Percentiles rank a stretch among this genome's conserved stretches.
phyloP scores from a whole-genome alignment of 1,139 yeast species.

The Scheffersomyces cryptocercus region DNA sequence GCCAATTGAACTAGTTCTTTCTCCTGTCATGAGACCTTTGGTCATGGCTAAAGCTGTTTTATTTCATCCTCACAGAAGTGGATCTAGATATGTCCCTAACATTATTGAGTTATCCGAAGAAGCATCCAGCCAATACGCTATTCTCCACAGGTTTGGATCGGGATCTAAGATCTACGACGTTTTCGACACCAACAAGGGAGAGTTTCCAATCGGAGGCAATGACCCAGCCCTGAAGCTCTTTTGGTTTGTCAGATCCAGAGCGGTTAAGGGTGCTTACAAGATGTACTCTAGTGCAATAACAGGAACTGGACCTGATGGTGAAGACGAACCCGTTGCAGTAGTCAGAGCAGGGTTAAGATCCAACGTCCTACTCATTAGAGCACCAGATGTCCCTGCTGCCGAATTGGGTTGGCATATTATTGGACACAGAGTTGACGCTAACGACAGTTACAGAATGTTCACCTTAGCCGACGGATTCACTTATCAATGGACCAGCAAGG shows the following conservation, averaged over 20 bases:
- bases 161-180: constrained; percentile 60
- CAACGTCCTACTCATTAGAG: constrained; percentile 53
- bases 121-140: constrained; percentile 40
- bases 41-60: constrained; percentile 55
- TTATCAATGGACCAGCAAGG: constrained; percentile 66
- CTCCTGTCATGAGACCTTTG: constrained; percentile 62
- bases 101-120: constrained; percentile 44
- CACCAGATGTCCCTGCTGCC: constrained; percentile 46
- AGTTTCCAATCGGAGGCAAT: constrained; percentile 34
- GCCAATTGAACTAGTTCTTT: constrained; percentile 60
- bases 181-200: constrained; percentile 42
- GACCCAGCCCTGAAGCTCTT: constrained; percentile 44
- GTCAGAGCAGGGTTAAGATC: constrained; percentile 62
- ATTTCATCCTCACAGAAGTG: constrained; percentile 58
- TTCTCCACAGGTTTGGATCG: constrained; percentile 56
- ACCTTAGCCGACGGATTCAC: constrained; percentile 57
- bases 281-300: constrained; percentile 46
- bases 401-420: constrained; percentile 68
- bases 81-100: constrained; percentile 57
- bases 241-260: constrained; percentile 59
- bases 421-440: constrained; percentile 61
- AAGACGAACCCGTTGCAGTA: constrained; percentile 58
- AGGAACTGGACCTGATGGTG: constrained; percentile 45
- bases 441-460: constrained; percentile 59
- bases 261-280: constrained; percentile 64